These are phyloP conservation scores for Fusarium sp. DNA, from an alignment of 2,329 filamentous ascomycete species.

Conservation along the genomic window DNA sequence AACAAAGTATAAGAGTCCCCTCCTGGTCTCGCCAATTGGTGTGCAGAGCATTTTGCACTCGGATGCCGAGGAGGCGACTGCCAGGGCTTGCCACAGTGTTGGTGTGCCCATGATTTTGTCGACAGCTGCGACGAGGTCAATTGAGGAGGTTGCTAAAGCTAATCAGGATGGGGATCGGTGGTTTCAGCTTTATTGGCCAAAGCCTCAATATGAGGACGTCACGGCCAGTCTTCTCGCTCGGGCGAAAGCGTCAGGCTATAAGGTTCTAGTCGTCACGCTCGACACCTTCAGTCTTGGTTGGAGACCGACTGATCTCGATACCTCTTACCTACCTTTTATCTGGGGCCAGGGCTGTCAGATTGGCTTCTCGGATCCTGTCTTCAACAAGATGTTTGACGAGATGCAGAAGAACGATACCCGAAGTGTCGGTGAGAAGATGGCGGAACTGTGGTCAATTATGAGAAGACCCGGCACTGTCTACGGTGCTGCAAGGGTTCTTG, in stretches of 20 bases:
- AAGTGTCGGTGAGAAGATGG: conserved; percentile 15
- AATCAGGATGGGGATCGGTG: conserved; percentile 69
- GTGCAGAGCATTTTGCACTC: conserved; percentile 75
- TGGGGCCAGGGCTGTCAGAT: conserved; percentile 68
- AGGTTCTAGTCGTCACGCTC: conserved; percentile 75
- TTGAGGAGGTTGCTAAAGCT: conserved; percentile 73
- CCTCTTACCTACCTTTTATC: conserved; percentile 69
- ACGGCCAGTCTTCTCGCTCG: conserved; percentile 71
- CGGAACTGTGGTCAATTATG: conserved; percentile 37
- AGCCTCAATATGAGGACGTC: conserved; percentile 71
- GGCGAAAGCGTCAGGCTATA: conserved; percentile 71
- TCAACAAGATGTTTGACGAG: conserved; percentile 49
- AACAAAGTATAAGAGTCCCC: conserved; percentile 54
- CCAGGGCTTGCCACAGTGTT: conserved; percentile 69
- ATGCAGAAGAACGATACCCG: conserved; percentile 32
- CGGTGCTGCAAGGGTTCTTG: conserved; percentile 36
- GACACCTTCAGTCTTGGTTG: conserved; percentile 77
- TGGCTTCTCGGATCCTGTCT: conserved; percentile 75
- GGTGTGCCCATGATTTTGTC: conserved; percentile 74
- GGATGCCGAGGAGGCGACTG: conserved; percentile 72
- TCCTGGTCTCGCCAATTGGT: conserved; percentile 75
- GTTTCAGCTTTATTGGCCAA: conserved; percentile 77
- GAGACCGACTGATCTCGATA: conserved; percentile 75
- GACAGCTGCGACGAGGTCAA: conserved; percentile 70
- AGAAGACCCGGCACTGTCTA: conserved; percentile 36